These are phyloP conservation scores for Chalara sp. DNA, from an alignment of 2,329 filamentous ascomycete genomes.

Conservation along the genomic window DNA sequence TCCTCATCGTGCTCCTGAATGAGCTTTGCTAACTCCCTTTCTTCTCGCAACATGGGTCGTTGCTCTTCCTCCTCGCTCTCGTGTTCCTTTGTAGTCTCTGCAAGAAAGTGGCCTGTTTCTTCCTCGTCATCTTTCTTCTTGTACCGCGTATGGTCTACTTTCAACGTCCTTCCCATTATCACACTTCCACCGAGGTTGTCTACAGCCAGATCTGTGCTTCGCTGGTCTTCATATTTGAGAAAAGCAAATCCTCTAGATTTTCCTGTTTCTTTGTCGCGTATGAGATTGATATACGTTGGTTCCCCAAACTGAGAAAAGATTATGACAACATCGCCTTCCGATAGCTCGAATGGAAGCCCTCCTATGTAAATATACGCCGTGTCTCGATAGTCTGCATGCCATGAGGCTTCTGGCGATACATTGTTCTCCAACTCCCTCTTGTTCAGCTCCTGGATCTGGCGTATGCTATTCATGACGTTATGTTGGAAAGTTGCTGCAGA, in stretches of 20 bases:
- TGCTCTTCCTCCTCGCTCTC: constrained; percentile 33
- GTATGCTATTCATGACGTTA: constrained; percentile 79
- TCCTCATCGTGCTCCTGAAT: constrained; percentile 84
- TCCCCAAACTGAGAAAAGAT: constrained; percentile 98
- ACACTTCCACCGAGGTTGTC: constrained; percentile 89
- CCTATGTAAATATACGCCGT: constrained; percentile 97
- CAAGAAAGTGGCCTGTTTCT: constrained; percentile 48
- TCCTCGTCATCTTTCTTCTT: constrained; percentile 77
- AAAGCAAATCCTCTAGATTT: constrained; percentile 94
- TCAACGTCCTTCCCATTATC: constrained; percentile 71
- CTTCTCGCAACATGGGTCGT: constrained; percentile 69
- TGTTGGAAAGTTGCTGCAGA: too few relatives aligned
- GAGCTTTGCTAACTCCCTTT: constrained; percentile 69
- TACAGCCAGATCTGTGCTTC: constrained; percentile 90
- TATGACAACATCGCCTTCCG: constrained; percentile 90
- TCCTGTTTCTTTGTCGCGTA: constrained; percentile 91
- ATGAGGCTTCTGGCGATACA: constrained; percentile 79
- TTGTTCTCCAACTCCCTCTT: constrained; percentile 89
- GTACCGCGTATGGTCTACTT: constrained; percentile 91
- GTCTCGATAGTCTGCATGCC: constrained; percentile 96
- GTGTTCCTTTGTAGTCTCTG: constrained; percentile 24
- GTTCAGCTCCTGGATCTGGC: constrained; percentile 87
- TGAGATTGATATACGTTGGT: constrained; percentile 85
- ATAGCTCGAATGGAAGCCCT: constrained; percentile 83
- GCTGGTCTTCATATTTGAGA: constrained; percentile 96